Conservation (phyloP, 2,329 filamentous ascomycete genomes). For the Paracamarosporium sp. region DNA sequence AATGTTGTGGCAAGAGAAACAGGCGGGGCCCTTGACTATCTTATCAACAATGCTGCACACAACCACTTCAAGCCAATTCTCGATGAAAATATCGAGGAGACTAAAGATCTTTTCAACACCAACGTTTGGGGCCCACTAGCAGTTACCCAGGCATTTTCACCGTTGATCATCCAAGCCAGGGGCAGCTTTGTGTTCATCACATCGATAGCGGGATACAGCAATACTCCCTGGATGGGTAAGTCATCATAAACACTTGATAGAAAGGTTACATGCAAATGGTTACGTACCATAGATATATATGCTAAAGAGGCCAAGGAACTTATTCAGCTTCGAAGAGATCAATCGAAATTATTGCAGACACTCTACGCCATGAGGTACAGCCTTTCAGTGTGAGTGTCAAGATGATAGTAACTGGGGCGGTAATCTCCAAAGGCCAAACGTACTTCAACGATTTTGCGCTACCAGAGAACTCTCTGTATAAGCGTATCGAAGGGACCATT, state of each 20-base stretch:
- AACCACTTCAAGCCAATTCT: slow-evolving; percentile 44
- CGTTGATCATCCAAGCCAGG: slow-evolving; percentile 7
- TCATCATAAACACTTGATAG: background rate
- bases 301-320: background rate
- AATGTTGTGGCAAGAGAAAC: background rate
- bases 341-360: slow-evolving; percentile 32
- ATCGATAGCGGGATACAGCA: slow-evolving; percentile 7
- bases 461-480: slow-evolving; percentile 13
- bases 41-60: slow-evolving; percentile 54
- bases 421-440: slow-evolving; percentile 12
- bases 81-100: slow-evolving; percentile 17
- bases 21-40: slow-evolving; percentile 20
- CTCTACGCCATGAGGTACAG: slow-evolving; percentile 20
- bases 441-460: slow-evolving; percentile 8
- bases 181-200: slow-evolving; percentile 7
- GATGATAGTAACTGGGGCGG: slow-evolving; percentile 18
- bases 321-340: slow-evolving; percentile 46
- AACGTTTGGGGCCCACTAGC: slow-evolving; percentile 33
- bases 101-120: slow-evolving; percentile 24
- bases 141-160: slow-evolving; percentile 8
- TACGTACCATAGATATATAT: background rate
- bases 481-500: slow-evolving; percentile 14
- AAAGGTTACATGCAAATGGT: background rate
- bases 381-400: slow-evolving; percentile 22
- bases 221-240: slow-evolving; percentile 6